Evolutionary conservation across 2,329 filamentous ascomycete species (phyloP), one percentile per base, ranked within the genome.

Genomic region (Cladosporium sp.): DNA sequence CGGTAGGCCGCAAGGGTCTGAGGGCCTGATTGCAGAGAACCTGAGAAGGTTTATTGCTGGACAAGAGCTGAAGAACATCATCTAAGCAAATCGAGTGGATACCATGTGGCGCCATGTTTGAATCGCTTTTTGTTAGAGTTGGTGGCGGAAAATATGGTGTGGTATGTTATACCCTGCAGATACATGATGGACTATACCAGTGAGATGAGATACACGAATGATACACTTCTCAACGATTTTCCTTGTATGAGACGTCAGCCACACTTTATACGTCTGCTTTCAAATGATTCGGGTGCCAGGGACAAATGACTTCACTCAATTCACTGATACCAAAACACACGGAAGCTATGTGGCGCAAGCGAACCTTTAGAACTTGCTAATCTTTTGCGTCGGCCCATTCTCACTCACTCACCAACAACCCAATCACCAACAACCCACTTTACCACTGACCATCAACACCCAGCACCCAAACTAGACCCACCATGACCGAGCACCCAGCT

Each of bases 21-120:
- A 89, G 78, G 80, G 70, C 6, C 75, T 90, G 72, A 87, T 89
- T 67, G 83, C 84, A 49, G 82, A 86, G 66, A 90, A 90, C 69
- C 69, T 90, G 76, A 79, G 86, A 68, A 78, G 82, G 68, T 87
- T 88, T 71, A 69, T 87, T 68, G 86, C 87, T 0, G 82, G 82
- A 0, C 86, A 89, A 79, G 72, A 80, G 64, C 70, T 90, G 73
- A 86, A 81, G 80, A 90, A 90, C 71, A 72, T 81, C 40, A 80
- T 85, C 59, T 80, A 59, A 69, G 26, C 3, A 16, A 5, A 14
- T 8, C 14, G 31, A 40, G 6, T 55, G 35, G 61, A 64, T 18
- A 50, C 26, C 1, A 40, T 40, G 11, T 37, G 1, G 58, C 21
- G 53, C 49, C 29, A 52, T 53, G 46, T 29, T 52, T 49, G 59